Percentiles rank a stretch among this genome's conserved stretches.
These are phyloP conservation scores for Apocynum venetum DNA, from an alignment of 257 asterid genomes.

Conservation along the genomic window DNA sequence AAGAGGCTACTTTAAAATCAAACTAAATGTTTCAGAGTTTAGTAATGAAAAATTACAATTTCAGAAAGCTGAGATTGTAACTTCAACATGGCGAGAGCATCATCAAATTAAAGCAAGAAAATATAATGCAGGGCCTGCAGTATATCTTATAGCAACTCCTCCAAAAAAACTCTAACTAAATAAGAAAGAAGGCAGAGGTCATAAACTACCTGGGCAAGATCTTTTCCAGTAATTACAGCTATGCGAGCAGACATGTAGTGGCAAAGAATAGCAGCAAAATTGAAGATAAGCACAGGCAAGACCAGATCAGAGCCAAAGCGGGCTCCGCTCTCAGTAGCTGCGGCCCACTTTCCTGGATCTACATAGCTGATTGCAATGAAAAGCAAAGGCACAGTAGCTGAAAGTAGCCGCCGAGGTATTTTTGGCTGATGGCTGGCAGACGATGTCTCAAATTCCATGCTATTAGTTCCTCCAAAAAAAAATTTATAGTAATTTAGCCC, in stretches of 20 bases:
- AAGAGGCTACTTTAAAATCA: not conserved
- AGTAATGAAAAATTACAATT: not conserved
- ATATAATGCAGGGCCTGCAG: not conserved
- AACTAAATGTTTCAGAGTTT: not conserved
- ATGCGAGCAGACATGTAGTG: slow-evolving; percentile 84
- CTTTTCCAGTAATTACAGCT: slow-evolving; percentile 78
- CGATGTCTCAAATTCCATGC: slow-evolving; percentile 56
- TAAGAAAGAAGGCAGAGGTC: not conserved
- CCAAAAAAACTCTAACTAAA: not conserved
- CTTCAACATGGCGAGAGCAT: not conserved
- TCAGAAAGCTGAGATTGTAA: not conserved
- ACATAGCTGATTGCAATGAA: slow-evolving; percentile 80
- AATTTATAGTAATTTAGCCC: slow-evolving; percentile 20
- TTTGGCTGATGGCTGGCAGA: slow-evolving; percentile 31
- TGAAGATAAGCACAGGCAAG: slow-evolving; percentile 52
- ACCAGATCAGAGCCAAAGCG: slow-evolving; percentile 73
- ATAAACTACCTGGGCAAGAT: slow-evolving; percentile 79
- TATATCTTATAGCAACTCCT: not conserved
- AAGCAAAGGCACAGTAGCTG: slow-evolving; percentile 77
- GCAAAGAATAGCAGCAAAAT: slow-evolving; percentile 67
- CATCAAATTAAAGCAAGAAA: not conserved
- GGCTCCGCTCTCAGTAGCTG: slow-evolving; percentile 86
- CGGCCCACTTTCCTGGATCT: slow-evolving; percentile 99
- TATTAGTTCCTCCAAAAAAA: slow-evolving; percentile 14
- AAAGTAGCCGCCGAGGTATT: slow-evolving; percentile 49